phyloP scores from a whole-genome alignment of 257 asterid species.

The Asclepias syriaca region DNA sequence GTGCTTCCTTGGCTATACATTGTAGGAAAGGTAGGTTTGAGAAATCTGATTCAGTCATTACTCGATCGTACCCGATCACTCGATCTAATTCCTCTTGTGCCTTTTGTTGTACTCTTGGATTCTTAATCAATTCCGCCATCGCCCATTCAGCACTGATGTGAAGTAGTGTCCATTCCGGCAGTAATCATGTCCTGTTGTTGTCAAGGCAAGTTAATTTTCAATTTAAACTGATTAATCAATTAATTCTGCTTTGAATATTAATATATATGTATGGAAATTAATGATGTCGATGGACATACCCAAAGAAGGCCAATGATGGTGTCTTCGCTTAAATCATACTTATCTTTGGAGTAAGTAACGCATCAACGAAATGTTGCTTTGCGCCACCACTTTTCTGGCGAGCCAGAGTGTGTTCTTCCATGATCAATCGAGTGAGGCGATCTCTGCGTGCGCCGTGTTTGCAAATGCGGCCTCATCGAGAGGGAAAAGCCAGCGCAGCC shows the following conservation, averaged over 20 bases:
- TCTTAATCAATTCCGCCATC: slow-evolving; percentile 66
- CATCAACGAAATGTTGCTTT: slow-evolving; percentile 77
- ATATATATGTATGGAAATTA: too few species aligned
- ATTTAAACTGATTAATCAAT: too few species aligned
- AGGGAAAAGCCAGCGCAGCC: slow-evolving; percentile 53
- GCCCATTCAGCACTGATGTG: slow-evolving; percentile 82
- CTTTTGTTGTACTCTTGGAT: slow-evolving; percentile 80
- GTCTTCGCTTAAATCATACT: slow-evolving; percentile 68
- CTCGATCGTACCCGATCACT: slow-evolving; percentile 47
- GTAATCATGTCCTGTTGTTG: slow-evolving; percentile 68
- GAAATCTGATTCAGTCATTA: slow-evolving; percentile 61
- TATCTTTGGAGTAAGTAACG: slow-evolving; percentile 64
- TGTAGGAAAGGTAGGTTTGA: slow-evolving; percentile 63
- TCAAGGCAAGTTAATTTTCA: not conserved
- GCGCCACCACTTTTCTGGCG: slow-evolving; percentile 56
- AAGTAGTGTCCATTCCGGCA: slow-evolving; percentile 84
- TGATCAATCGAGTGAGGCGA: slow-evolving; percentile 52
- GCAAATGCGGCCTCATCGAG: slow-evolving; percentile 41
- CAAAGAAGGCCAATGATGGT: slow-evolving; percentile 71
- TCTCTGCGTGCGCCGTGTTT: slow-evolving; percentile 42
- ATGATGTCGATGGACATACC: slow-evolving; percentile 30
- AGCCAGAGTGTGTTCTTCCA: slow-evolving; percentile 76
- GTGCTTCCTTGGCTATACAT: slow-evolving; percentile 57
- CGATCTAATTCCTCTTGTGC: slow-evolving; percentile 71
- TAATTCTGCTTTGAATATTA: too few species aligned